A percentile compares a stretch with the other conserved stretches of the same genome.
Conservation (phyloP, 345 rosid species). For the Raphanus sativus region DNA sequence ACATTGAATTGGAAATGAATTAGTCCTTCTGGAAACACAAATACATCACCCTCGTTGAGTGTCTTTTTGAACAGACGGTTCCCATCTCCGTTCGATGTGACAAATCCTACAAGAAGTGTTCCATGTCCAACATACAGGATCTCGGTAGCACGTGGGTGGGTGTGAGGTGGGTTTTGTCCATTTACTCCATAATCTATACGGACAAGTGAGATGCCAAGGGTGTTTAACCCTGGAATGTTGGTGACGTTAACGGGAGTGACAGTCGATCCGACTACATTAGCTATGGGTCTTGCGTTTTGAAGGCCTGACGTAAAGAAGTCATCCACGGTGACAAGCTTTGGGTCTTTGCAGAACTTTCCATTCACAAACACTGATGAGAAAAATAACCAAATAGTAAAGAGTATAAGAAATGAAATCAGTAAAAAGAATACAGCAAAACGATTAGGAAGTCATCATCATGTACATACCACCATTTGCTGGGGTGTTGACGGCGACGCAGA, state of each 20-base stretch:
- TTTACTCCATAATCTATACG: too few relatives aligned
- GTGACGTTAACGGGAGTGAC: conserved; percentile 8
- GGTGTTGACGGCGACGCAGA: conserved; percentile 1
- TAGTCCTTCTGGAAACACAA: conserved; percentile 31
- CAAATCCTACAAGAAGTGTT: conserved; percentile 19
- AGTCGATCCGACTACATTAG: neutral
- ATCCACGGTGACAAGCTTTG: neutral
- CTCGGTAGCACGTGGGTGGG: conserved; percentile 1
- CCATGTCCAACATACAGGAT: conserved; percentile 10
- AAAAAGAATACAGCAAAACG: neutral
- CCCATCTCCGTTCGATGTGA: conserved; percentile 14
- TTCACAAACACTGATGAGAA: conserved; percentile 26
- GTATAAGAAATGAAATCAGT: neutral
- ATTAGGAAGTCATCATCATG: neutral
- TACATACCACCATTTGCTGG: conserved; percentile 13
- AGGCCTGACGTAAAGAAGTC: conserved; percentile 27
- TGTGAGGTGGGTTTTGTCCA: too few relatives aligned
- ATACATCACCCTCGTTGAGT: conserved; percentile 7
- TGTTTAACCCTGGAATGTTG: conserved; percentile 26
- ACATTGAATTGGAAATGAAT: conserved; percentile 10
- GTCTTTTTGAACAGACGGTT: conserved; percentile 23
- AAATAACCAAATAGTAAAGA: neutral
- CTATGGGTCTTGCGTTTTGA: neutral
- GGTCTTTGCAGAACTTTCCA: conserved; percentile 4
- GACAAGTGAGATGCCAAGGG: conserved; percentile 30